phyloP scores from a whole-genome alignment of 2,329 filamentous ascomycete genomes.

The Neoascochyta sp. region DNA sequence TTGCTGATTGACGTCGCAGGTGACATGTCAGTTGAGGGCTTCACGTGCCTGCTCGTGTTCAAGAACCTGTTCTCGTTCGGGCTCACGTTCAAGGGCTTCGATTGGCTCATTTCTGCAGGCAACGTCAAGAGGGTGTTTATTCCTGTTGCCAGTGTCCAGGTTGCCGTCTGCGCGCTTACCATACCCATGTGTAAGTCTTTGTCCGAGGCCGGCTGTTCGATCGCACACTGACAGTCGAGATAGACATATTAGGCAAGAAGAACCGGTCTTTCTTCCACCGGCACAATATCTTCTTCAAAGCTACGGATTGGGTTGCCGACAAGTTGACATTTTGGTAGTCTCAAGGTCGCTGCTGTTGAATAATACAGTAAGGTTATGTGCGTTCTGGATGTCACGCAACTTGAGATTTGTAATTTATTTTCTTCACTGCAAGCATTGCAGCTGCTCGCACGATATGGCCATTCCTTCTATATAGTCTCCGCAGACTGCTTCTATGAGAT shows the following conservation, averaged over 20 bases:
- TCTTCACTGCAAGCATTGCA: no score
- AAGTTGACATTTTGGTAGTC: slow-evolving; percentile 13
- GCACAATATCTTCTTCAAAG: slow-evolving; percentile 34
- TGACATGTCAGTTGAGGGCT: slow-evolving; percentile 79
- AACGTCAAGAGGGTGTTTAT: slow-evolving; percentile 67
- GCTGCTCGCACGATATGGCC: no score
- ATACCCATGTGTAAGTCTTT: slow-evolving; percentile 71
- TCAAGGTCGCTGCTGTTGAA: no score
- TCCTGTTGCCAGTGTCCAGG: slow-evolving; percentile 70
- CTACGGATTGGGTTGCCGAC: slow-evolving; percentile 31
- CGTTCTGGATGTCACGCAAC: no score
- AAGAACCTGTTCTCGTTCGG: slow-evolving; percentile 92
- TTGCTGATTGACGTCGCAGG: slow-evolving; percentile 45
- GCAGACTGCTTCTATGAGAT: slow-evolving; percentile 20
- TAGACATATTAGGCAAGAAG: slow-evolving; percentile 37
- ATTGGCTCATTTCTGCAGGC: slow-evolving; percentile 66
- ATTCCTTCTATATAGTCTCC: background rate
- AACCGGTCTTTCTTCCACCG: slow-evolving; percentile 33
- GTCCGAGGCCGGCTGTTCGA: background rate
- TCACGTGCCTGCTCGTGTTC: slow-evolving; percentile 86
- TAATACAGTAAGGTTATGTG: no score
- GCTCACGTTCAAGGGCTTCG: slow-evolving; percentile 77
- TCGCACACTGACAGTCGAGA: no score
- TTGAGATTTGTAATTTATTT: no score
- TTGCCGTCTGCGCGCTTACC: slow-evolving; percentile 69